phyloP scores from a whole-genome alignment of 2,329 filamentous ascomycete species.

The Dothistroma pini region DNA sequence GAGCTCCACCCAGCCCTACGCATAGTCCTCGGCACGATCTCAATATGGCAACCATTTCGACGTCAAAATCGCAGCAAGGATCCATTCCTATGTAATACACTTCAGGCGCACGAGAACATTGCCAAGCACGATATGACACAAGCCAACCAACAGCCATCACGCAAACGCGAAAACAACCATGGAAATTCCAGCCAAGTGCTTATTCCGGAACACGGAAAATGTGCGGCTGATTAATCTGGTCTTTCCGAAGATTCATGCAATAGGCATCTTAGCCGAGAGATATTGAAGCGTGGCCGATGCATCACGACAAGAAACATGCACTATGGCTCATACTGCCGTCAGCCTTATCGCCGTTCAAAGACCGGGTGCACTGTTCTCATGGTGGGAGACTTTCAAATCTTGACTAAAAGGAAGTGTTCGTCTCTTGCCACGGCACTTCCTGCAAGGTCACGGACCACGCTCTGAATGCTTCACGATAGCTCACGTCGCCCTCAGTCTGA shows the following conservation, averaged over 20 bases:
- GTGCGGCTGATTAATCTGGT: background rate
- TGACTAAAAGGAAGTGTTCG: no score
- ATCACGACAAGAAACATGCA: background rate
- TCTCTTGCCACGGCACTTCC: no score
- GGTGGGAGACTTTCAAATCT: background rate
- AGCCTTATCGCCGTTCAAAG: background rate
- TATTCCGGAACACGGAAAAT: background rate
- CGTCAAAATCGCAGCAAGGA: background rate
- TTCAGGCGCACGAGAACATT: background rate
- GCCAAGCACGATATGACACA: background rate
- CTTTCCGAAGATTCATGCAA: background rate
- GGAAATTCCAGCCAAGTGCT: background rate
- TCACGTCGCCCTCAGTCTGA: no score
- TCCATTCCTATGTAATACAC: background rate
- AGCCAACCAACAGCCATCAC: background rate
- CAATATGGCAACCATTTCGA: background rate
- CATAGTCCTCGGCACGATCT: background rate
- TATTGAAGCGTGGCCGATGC: background rate
- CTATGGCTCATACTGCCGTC: background rate
- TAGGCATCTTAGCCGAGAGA: background rate
- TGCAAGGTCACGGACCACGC: no score
- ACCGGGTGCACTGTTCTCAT: background rate
- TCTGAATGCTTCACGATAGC: no score
- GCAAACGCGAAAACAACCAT: background rate
- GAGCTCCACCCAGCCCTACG: background rate